phyloP scores from a whole-genome alignment of 1,284 basidiomycete genomes.

The Meira nashicola region DNA sequence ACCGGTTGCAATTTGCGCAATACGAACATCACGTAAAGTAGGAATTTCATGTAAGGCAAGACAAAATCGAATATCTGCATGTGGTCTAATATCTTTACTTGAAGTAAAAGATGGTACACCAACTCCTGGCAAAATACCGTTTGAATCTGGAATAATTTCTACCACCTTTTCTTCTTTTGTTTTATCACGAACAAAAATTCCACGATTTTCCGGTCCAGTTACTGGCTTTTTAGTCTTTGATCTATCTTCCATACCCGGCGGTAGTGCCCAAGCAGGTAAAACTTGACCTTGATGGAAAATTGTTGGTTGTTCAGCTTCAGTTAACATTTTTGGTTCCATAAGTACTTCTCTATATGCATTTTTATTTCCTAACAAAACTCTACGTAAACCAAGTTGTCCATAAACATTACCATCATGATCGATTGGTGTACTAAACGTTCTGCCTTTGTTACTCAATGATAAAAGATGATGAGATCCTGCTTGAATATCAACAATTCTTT shows the following conservation, averaged over 20 bases:
- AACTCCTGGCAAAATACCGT: background rate
- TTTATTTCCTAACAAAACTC: slow-evolving; percentile 58
- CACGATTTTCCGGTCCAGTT: background rate
- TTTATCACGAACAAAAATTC: slow-evolving; percentile 1
- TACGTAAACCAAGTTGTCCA: slow-evolving; percentile 69
- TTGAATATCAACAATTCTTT: slow-evolving; percentile 32
- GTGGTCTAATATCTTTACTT: background rate
- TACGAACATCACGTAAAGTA: slow-evolving; percentile 64
- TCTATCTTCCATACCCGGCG: slow-evolving; percentile 13
- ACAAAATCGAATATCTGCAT: slow-evolving; percentile 63
- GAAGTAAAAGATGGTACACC: background rate
- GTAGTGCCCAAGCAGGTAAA: slow-evolving; percentile 18
- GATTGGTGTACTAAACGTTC: slow-evolving; percentile 74
- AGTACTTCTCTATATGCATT: slow-evolving; percentile 55
- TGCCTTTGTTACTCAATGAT: slow-evolving; percentile 74
- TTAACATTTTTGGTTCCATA: slow-evolving; percentile 37
- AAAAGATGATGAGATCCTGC: slow-evolving; percentile 74
- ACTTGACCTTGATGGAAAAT: slow-evolving; percentile 7
- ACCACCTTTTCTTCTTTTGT: background rate
- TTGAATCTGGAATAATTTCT: background rate
- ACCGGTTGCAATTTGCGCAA: slow-evolving; percentile 70
- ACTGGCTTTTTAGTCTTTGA: background rate
- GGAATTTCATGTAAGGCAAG: slow-evolving; percentile 75
- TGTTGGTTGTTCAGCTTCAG: slow-evolving; percentile 18
- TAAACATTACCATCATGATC: slow-evolving; percentile 72